Evolutionary conservation across 2,329 filamentous ascomycete species (phyloP).

Genomic region (Trichoderma arundinaceum): DNA sequence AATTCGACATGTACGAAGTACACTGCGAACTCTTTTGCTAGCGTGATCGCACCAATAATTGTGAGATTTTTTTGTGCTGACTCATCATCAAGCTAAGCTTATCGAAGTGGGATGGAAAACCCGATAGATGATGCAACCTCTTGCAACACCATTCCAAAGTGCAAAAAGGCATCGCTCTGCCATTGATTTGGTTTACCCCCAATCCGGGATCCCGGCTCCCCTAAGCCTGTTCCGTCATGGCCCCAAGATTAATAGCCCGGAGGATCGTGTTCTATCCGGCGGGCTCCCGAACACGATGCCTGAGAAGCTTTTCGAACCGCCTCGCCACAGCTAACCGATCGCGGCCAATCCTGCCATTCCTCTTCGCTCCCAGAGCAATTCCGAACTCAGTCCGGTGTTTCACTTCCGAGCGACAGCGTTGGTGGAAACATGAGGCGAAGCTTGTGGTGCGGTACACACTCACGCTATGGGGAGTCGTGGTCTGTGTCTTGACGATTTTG

Average conservation of each 20-base stretch:
- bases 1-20: too few relatives aligned
- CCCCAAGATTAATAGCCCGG: constrained; percentile 47
- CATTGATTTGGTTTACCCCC: constrained; percentile 1
- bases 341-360: constrained; percentile 54
- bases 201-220: constrained; percentile 30
- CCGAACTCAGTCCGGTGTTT: constrained; percentile 70
- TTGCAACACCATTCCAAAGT: not conserved
- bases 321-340: constrained; percentile 41
- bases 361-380: constrained; percentile 54
- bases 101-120: not conserved
- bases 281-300: constrained; percentile 35
- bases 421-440: constrained; percentile 72
- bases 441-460: constrained; percentile 70
- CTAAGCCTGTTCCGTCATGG: constrained; percentile 43
- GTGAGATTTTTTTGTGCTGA: not conserved
- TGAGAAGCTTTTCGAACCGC: constrained; percentile 40
- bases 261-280: constrained; percentile 38
- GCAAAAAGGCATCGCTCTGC: not conserved
- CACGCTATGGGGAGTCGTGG: constrained; percentile 68
- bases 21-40: too few relatives aligned
- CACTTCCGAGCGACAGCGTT: constrained; percentile 76
- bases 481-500: constrained; percentile 64
- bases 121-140: not conserved
- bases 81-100: not conserved
- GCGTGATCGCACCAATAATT: too few relatives aligned